Evolutionary conservation across 2,329 filamentous ascomycete genomes (phyloP), one percentile per base, ranked within the genome.

Genomic region (Penicillium concentricum): DNA sequence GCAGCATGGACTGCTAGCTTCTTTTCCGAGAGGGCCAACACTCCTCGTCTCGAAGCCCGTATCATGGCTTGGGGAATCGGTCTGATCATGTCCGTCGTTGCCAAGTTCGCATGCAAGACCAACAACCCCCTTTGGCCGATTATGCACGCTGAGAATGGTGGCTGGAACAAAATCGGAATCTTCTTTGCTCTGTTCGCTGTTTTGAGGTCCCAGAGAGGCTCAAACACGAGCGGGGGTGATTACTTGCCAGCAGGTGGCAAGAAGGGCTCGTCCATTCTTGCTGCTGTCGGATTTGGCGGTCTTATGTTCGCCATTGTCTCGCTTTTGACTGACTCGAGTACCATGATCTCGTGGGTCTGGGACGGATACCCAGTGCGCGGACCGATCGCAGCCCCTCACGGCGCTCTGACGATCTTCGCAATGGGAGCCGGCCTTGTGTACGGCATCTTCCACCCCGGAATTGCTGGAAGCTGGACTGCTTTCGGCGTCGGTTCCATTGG

Each of bases 331-430:
- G 94, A 99, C 72, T 96, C 92, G 0, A 97, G 94, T 78, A 99
- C 94, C 52, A 97, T 99, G 92, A 97, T 97, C 56, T 82, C 92
- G 16, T 99, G 94, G 94, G 91, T 91, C 3, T 99, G 94, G 94
- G 92, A 97, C 66, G 94, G 94, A 7, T 99, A 90, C 68, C 94
- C 94, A 15, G 85, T 97, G 39, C 86, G 89, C 48, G 94, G 94
- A 7, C 94, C 94, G 2, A 85, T 94, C 48, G 86, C 92, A 59
- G 91, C 88, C 46, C 91, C 92, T n/a, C 92, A 97, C 68, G 94
- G 92, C 52, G 91, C 90, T 67, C 85, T 88, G 72, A 97, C 92
- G 2, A 84, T 97, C 51, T 83, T 90, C 52, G 88, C 88, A 57
- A 99, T 99, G 94, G 91, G 90, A 28, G 78, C 81, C 39, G 94